Conservation (phyloP, 129 eudicot genomes). For the Artemisia tridentata region DNA sequence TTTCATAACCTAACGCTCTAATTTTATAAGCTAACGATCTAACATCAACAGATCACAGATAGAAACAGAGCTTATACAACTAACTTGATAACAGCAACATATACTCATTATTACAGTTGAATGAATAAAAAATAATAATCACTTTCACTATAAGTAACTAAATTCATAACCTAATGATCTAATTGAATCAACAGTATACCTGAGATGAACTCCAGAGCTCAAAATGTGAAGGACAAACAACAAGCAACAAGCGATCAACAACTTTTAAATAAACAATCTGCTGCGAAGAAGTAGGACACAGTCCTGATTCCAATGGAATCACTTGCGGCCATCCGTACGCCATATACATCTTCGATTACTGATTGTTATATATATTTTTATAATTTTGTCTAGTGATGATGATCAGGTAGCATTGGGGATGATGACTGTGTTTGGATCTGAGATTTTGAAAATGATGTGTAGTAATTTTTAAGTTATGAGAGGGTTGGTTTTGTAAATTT, state of each 20-base stretch:
- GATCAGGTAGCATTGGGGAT: constrained; percentile 26
- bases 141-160: too few species aligned
- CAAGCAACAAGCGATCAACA: constrained; percentile 60
- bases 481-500: constrained; percentile 7
- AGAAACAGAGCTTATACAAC: neutral
- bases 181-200: constrained; percentile 27
- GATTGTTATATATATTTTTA: neutral
- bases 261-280: constrained; percentile 76
- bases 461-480: neutral
- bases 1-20: neutral
- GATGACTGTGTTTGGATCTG: constrained; percentile 37
- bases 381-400: constrained; percentile 27
- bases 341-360: constrained; percentile 73
- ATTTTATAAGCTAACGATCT: too few species aligned
- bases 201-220: constrained; percentile 98
- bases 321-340: constrained; percentile 99
- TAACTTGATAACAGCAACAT: too few species aligned
- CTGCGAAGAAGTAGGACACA: constrained; percentile 63
- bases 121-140: too few species aligned
- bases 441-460: constrained; percentile 28
- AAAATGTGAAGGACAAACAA: constrained; percentile 80
- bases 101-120: too few species aligned
- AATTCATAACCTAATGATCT: too few species aligned
- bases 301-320: constrained; percentile 73
- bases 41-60: neutral